Evolutionary conservation across 164 flowering plant species (phyloP).

Genomic region (Stephania yunnanensis): DNA sequence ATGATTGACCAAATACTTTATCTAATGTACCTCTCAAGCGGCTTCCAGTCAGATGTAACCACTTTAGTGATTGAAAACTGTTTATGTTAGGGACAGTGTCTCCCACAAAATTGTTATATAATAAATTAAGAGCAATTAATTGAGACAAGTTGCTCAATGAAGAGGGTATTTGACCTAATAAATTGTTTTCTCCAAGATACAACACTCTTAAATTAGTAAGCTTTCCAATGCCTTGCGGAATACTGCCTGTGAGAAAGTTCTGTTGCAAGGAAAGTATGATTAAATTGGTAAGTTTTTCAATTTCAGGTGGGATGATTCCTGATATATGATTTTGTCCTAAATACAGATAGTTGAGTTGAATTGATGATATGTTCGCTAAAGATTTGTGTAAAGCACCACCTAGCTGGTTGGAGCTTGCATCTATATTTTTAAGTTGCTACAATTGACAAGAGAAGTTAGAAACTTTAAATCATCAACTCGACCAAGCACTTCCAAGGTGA

Average conservation of each 20-base stretch:
- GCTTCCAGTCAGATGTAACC: not conserved
- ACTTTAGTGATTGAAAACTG: not conserved
- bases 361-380: slow-evolving; percentile 7
- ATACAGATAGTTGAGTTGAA: not conserved
- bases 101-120: slow-evolving; percentile 1
- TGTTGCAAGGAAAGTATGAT: not conserved
- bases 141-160: slow-evolving; percentile 8
- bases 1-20: not conserved
- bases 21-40: slow-evolving; percentile 1
- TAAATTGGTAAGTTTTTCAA: slow-evolving; percentile 9
- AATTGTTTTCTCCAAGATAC: not conserved
- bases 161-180: slow-evolving; percentile 1
- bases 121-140: not conserved
- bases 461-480: slow-evolving; percentile 2
- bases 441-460: slow-evolving; percentile 5
- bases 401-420: not conserved
- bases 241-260: slow-evolving; percentile 5
- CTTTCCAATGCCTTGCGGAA: slow-evolving; percentile 3
- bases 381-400: slow-evolving; percentile 3
- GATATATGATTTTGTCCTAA: not conserved
- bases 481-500: slow-evolving; percentile 9
- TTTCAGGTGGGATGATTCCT: slow-evolving; percentile 10
- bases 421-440: not conserved
- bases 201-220: not conserved
- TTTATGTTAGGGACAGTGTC: slow-evolving; percentile 5